Percentiles rank a stretch among this genome's conserved stretches.
These are phyloP conservation scores for Colletotrichum cuscutae DNA, from an alignment of 2,329 filamentous ascomycete species.

Conservation along the genomic window DNA sequence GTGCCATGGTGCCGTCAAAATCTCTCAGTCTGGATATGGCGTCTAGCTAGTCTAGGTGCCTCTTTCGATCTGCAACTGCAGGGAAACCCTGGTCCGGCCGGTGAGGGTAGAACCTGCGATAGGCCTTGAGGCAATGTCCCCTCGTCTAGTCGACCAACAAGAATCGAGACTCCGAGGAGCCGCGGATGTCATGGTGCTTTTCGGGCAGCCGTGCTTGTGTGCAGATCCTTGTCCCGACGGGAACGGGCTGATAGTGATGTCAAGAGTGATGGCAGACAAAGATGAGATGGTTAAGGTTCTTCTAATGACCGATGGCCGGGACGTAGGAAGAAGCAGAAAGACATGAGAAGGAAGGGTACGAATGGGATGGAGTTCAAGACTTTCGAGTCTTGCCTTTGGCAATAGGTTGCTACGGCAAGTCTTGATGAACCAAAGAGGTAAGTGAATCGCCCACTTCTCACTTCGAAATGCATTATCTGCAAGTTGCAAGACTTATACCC, in stretches of 20 bases:
- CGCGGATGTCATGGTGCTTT: neutral
- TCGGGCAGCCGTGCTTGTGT: neutral
- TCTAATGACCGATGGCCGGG: neutral
- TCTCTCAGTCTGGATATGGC: neutral
- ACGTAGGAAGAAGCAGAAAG: neutral
- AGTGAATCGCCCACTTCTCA: neutral
- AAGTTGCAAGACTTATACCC: neutral
- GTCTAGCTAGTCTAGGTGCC: neutral
- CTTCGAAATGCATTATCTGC: neutral
- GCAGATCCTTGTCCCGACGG: neutral
- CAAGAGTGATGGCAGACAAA: neutral
- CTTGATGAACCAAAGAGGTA: conserved; percentile 10
- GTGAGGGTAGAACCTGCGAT: neutral
- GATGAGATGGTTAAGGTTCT: neutral
- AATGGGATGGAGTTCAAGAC: neutral
- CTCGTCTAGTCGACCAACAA: neutral
- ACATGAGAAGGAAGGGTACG: neutral
- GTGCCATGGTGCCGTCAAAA: neutral
- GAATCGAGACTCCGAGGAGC: neutral
- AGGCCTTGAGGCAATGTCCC: neutral
- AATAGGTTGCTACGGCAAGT: neutral
- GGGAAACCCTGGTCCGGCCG: neutral
- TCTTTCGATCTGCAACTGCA: conserved; percentile 10
- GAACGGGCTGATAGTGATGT: neutral
- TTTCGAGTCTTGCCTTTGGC: neutral